Evolutionary conservation across 495 filamentous ascomycete species (phyloP), one percentile per base, ranked within the genome.

Genomic region (Tuber borchii): DNA sequence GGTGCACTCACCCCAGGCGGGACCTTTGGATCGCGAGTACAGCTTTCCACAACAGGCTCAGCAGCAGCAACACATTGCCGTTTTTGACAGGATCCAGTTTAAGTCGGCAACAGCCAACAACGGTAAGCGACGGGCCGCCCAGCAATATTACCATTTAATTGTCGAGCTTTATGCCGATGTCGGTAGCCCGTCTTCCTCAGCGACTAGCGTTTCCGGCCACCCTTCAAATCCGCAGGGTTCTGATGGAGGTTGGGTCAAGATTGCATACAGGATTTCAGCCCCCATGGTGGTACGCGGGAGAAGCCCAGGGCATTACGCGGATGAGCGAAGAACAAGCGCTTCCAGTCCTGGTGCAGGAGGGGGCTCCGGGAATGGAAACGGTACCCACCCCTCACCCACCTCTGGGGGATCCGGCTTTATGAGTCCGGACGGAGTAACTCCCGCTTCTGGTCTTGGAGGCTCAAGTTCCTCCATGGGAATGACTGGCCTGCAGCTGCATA

Each of bases 31-130:
- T 10, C 80, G 81, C 71, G 80, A 82, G 45, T 82, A 82, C 74
- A 78, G 73, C 39, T 82, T 82, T 26, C 80, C 80, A 0, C 80
- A 82, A 6, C 72, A 81, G 56, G 42, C 77, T 4, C 80, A 76
- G 44, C 80, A 82, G 16, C 80, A 82, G 19, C 82, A 83, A 42
- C 86, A 72, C 82, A 87, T 84, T 73, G 88, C 89, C 72, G 92
- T 91, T 1, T 98, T 97, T 82, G 94, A 97, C 79, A 90, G 95
- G 3, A 97, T 97, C 68, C 95, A 98, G 81, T 98, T 98, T 87
- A 97, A 97, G 83, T 92, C 92, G 72, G 95, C 95, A 2, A 98
- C 95, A 1, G 93, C 94, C 6, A 98, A 98, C 85, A 98, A 98
- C 77, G 95, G 95, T 37, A 97, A 97, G 82, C 87, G 95, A 73